phyloP scores from a whole-genome alignment of 345 rosid genomes.

The Linum usitatissimum region DNA sequence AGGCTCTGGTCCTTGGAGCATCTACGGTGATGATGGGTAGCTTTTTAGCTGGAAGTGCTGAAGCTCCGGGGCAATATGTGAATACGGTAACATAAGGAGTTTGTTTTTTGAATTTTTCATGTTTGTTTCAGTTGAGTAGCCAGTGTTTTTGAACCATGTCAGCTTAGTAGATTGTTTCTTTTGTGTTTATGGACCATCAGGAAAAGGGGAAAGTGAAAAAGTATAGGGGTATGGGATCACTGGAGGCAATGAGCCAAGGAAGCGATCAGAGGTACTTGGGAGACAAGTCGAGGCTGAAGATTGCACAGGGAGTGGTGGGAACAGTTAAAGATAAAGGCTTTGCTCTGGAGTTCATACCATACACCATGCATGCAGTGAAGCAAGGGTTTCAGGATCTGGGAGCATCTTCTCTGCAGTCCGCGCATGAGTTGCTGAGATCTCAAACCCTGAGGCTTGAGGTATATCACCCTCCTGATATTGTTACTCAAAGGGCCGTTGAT shows the following conservation, averaged over 20 bases:
- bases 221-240: conserved; percentile 94
- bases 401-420: conserved; percentile 60
- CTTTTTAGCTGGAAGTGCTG: conserved; percentile 86
- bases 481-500: neutral
- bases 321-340: conserved; percentile 96
- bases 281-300: conserved; percentile 68
- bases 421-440: conserved; percentile 69
- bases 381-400: conserved; percentile 99
- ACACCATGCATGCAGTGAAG: conserved; percentile 92
- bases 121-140: neutral
- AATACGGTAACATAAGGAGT: conserved; percentile 31
- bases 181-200: conserved; percentile 22
- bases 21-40: conserved; percentile 98
- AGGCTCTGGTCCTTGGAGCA: conserved; percentile 82
- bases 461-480: conserved; percentile 5
- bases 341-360: conserved; percentile 64
- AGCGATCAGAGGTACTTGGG: conserved; percentile 92
- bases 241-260: conserved; percentile 96
- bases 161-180: neutral
- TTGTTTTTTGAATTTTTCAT: too few relatives aligned
- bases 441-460: conserved; percentile 76
- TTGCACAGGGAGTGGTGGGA: conserved; percentile 99
- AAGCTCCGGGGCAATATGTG: conserved; percentile 73
- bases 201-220: conserved; percentile 52
- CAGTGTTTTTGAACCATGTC: neutral